Evolutionary conservation across 257 asterid species (phyloP).

Genomic region (Pogostemon cablin): DNA sequence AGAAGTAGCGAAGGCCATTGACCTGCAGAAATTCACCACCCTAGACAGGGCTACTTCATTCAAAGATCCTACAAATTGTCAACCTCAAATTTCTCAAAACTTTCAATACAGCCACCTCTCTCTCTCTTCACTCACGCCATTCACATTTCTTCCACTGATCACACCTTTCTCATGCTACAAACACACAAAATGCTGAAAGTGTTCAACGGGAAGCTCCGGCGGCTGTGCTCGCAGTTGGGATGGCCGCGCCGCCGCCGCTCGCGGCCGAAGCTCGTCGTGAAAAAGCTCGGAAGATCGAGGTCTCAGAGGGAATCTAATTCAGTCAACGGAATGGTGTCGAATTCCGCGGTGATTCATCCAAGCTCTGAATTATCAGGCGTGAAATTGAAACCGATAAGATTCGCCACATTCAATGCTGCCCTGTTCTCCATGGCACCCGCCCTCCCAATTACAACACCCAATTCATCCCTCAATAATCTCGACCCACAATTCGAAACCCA

Average conservation of each 20-base stretch:
- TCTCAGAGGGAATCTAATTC: constrained; percentile 43
- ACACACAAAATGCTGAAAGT: constrained; percentile 47
- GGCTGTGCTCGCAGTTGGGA: constrained; percentile 55
- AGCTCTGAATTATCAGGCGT: constrained; percentile 47
- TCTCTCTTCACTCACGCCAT: constrained; percentile 27
- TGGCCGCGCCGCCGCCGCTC: constrained; percentile 67
- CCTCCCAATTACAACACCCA: constrained; percentile 45
- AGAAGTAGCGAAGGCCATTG: constrained; percentile 11
- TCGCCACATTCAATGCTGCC: constrained; percentile 96
- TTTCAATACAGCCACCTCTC: constrained; percentile 32
- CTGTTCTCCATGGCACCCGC: constrained; percentile 97
- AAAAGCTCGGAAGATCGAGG: constrained; percentile 56
- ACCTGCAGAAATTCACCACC: constrained; percentile 32
- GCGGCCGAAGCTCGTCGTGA: constrained; percentile 56
- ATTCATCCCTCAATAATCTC: constrained; percentile 41
- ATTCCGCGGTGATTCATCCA: constrained; percentile 75
- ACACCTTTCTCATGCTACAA: constrained; percentile 32
- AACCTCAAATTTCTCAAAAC: constrained; percentile 29
- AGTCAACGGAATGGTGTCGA: constrained; percentile 21
- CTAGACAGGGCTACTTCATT: constrained; percentile 22
- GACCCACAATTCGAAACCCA: constrained; percentile 26
- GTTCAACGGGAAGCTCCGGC: constrained; percentile 57
- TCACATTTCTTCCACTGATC: constrained; percentile 14
- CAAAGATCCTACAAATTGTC: constrained; percentile 26
- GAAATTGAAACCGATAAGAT: constrained; percentile 44